Conservation (phyloP, 768 basidiomycete species). For the Rhizopogon rudus region DNA sequence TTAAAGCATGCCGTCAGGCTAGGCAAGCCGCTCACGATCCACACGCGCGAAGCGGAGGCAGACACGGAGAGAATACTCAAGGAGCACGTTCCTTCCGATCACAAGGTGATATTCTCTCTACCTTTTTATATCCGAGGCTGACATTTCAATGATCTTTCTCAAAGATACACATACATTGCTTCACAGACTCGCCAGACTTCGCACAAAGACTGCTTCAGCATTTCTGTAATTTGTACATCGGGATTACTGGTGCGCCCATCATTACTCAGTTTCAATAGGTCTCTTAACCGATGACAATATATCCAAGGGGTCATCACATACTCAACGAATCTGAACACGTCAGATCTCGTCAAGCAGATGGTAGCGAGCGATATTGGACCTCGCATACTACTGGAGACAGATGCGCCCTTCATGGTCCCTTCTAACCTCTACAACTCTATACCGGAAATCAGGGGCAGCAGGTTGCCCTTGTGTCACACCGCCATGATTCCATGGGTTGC, state of each 20-base stretch:
- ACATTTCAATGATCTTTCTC: not conserved
- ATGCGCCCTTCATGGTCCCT: slow-evolving; percentile 86
- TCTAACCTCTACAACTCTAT: slow-evolving; percentile 62
- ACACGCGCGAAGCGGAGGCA: slow-evolving; percentile 81
- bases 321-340: slow-evolving; percentile 67
- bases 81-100: slow-evolving; percentile 65
- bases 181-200: slow-evolving; percentile 76
- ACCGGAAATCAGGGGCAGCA: slow-evolving; percentile 41
- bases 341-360: slow-evolving; percentile 59
- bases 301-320: slow-evolving; percentile 73
- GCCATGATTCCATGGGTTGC: slow-evolving; percentile 88
- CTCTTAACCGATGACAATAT: not conserved
- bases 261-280: not conserved
- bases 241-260: slow-evolving; percentile 56
- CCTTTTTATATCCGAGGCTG: not conserved
- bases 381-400: slow-evolving; percentile 64
- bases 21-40: slow-evolving; percentile 77
- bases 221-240: slow-evolving; percentile 81
- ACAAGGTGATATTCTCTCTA: slow-evolving; percentile 38
- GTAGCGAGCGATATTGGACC: slow-evolving; percentile 23
- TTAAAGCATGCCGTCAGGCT: slow-evolving; percentile 62
- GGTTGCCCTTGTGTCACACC: slow-evolving; percentile 67
- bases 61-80: slow-evolving; percentile 79
- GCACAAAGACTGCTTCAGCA: slow-evolving; percentile 65
- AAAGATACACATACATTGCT: slow-evolving; percentile 86